Percentiles rank a stretch among this genome's conserved stretches.
phyloP scores from a whole-genome alignment of 164 flowering plant genomes.

The Kalanchoe fedtschenkoi region DNA sequence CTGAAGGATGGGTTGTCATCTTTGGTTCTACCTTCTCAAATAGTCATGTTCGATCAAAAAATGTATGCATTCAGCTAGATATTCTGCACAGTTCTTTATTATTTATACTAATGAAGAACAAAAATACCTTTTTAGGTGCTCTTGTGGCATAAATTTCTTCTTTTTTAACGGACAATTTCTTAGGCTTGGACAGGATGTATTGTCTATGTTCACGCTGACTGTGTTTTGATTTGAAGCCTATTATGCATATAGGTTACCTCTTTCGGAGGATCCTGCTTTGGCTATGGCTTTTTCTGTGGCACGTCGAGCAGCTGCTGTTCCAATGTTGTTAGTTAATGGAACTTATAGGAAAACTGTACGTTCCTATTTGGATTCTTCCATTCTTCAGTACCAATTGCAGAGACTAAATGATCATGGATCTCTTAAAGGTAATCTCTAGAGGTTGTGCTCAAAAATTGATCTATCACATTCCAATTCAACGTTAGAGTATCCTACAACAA shows the following conservation, averaged over 20 bases:
- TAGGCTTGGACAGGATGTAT: not conserved
- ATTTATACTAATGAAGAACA: not conserved
- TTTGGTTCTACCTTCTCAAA: constrained; percentile 71
- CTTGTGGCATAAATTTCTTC: not conserved
- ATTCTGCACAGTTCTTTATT: not conserved
- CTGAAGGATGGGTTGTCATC: constrained; percentile 78
- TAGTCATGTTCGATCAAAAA: constrained; percentile 46
- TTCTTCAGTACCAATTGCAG: constrained; percentile 87
- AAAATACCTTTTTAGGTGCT: not conserved
- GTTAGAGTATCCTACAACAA: too few relatives aligned
- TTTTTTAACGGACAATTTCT: not conserved
- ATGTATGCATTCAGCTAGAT: constrained; percentile 32
- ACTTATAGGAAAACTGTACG: constrained; percentile 74
- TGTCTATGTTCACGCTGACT: not conserved
- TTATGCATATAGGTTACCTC: constrained; percentile 50
- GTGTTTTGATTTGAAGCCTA: constrained; percentile 8
- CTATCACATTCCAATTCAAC: not conserved
- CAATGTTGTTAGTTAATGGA: constrained; percentile 84
- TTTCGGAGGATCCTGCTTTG: constrained; percentile 95
- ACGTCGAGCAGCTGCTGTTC: constrained; percentile 91
- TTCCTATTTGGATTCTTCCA: constrained; percentile 80
- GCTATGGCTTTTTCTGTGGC: constrained; percentile 99
- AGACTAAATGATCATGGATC: constrained; percentile 63
- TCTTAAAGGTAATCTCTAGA: constrained; percentile 57
- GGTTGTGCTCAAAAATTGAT: not conserved